Evolutionary conservation across 148 eudicot species (phyloP).

Genomic region (Polygonum aviculare): DNA sequence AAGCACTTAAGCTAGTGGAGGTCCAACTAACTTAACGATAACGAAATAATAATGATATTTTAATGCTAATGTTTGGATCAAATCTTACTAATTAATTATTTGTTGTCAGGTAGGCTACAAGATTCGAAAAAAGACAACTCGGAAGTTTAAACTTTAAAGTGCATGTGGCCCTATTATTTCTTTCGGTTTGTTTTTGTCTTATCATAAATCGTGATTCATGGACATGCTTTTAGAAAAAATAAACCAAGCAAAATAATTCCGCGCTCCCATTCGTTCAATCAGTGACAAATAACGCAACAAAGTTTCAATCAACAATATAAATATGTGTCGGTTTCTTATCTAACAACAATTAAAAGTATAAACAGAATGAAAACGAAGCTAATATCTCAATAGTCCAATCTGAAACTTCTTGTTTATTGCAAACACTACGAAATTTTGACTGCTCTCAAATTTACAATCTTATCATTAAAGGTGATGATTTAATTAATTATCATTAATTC

Average conservation of each 20-base stretch:
- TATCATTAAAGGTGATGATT: too few species aligned
- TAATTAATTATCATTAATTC: too few species aligned
- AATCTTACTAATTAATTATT: neutral
- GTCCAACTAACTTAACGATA: neutral
- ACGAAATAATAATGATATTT: neutral
- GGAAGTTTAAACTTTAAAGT: neutral
- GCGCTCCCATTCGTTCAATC: too few species aligned
- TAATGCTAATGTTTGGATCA: neutral
- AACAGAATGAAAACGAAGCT: too few species aligned
- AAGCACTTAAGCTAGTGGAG: neutral
- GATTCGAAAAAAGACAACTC: neutral
- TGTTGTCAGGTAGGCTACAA: neutral
- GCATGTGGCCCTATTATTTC: neutral
- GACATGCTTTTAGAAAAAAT: neutral
- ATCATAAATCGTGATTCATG: neutral
- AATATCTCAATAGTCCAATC: too few species aligned
- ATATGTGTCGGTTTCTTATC: too few species aligned
- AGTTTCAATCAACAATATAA: too few species aligned
- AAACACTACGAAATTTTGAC: too few species aligned
- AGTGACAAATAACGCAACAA: neutral
- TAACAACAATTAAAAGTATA: too few species aligned
- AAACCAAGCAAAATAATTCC: neutral
- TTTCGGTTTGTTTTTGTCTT: neutral
- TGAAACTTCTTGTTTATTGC: too few species aligned
- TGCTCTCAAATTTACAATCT: too few species aligned